Conservation (phyloP, 2,329 filamentous ascomycete genomes). For the Chaetoscypha palmicola region DNA sequence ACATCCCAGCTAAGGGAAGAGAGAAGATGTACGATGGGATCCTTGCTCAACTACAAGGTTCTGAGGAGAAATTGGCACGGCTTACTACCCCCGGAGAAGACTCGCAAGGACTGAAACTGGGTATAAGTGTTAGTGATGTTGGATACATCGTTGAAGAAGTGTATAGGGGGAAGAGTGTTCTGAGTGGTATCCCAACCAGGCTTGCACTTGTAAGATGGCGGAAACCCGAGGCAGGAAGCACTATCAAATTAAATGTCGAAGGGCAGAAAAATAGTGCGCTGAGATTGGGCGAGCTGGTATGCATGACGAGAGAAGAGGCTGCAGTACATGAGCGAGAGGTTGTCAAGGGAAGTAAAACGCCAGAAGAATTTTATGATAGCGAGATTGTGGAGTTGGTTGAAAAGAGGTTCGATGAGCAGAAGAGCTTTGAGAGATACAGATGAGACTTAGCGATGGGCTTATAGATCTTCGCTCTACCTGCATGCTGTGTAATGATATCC, state of each 20-base stretch:
- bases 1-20: constrained; percentile 69
- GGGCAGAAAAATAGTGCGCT: constrained; percentile 73
- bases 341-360: constrained; percentile 57
- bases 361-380: constrained; percentile 67
- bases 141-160: constrained; percentile 87
- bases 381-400: constrained; percentile 62
- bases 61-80: constrained; percentile 64
- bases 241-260: constrained; percentile 57
- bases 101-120: constrained; percentile 65
- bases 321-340: constrained; percentile 72
- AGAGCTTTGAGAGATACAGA: constrained; percentile 49
- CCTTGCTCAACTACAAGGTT: constrained; percentile 64
- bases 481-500: too few species aligned
- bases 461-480: too few species aligned
- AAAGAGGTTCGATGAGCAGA: constrained; percentile 59
- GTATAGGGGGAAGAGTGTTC: constrained; percentile 71
- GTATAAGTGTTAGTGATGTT: constrained; percentile 71
- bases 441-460: too few species aligned
- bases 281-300: constrained; percentile 65
- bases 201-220: constrained; percentile 77
- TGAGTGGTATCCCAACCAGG: constrained; percentile 75
- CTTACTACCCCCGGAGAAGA: constrained; percentile 39
- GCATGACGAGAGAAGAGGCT: constrained; percentile 91
- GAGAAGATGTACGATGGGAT: constrained; percentile 92
- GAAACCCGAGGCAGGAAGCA: constrained; percentile 48